Evolutionary conservation across 495 filamentous ascomycete species (phyloP), one percentile per base, ranked within the genome.

Genomic region (Amniculicola lignicola): DNA sequence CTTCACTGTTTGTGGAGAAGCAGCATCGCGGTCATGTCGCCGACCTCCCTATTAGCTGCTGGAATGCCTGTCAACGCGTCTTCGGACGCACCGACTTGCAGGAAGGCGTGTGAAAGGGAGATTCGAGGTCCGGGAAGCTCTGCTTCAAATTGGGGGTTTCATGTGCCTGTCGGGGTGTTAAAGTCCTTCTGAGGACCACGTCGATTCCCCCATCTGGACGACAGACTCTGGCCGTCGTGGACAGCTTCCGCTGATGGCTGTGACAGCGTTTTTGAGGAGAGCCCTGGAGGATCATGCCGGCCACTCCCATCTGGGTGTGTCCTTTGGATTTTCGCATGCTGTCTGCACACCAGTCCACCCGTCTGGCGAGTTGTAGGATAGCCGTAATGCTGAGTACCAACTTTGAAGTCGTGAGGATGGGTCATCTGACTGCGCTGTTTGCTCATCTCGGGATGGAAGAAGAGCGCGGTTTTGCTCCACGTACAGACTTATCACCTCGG

Each of bases 11-110:
- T n/a, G 59, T 7, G 69, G 67, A 72, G 53, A 53, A 73, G 57
- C 67, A 77, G 76, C 70, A 60, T 75, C 75, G 74, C 70, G 74
- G 70, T 73, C 44, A 75, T 63, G 74, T 75, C 72, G 69, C 76
- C 68, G 60, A 66, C 66, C 64, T 68, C 67, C 60, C 67, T 65
- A 78, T 59, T 77, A 77, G 53, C 16, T 49, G 28, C 53, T 46
- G 29, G 52, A 53, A 22, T 25, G 51, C 60, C 65, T 62, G 57
- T 56, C 33, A 29, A 54, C 23, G 52, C 51, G 38, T 44, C 49
- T 64, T 52, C 25, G 40, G 38, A 46, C 39, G 23, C 18, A 14
- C 31, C 52, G 45, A 36, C 53, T 51, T 51, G 59, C 44, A 33
- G 48, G 57, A 54, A 54, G 54, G 50, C 59, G 65, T 66, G 18